Evolutionary conservation across 345 rosid species (phyloP).

Genomic region (Euclidium syriacum): DNA sequence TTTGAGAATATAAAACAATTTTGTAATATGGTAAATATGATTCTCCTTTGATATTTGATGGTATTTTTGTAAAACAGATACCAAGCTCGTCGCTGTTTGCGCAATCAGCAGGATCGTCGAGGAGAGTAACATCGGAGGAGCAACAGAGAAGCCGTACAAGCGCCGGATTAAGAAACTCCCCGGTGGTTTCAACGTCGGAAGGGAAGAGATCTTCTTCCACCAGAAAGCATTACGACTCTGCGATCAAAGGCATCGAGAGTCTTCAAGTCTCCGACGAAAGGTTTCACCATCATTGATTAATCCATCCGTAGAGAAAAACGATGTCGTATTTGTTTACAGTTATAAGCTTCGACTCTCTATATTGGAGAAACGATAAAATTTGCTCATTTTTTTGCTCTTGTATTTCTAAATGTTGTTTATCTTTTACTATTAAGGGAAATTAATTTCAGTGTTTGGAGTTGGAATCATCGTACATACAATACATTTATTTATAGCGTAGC

Average conservation of each 20-base stretch:
- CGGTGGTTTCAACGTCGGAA: constrained; percentile 51
- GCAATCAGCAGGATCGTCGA: constrained; percentile 62
- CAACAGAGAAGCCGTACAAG: constrained; percentile 44
- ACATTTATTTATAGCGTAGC: too few species aligned
- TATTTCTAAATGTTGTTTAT: background rate
- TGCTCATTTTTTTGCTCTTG: background rate
- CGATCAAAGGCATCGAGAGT: constrained; percentile 61
- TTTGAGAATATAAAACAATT: background rate
- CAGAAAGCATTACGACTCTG: constrained; percentile 58
- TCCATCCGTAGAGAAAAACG: background rate
- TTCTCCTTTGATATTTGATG: too few species aligned
- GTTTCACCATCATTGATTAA: constrained; percentile 25
- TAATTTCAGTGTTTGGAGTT: constrained; percentile 4
- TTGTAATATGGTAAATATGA: too few species aligned
- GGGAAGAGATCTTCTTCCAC: constrained; percentile 55
- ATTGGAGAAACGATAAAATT: background rate
- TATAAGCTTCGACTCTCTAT: background rate
- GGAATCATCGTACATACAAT: background rate
- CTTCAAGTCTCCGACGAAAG: constrained; percentile 45
- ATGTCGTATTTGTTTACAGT: background rate
- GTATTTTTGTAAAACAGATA: constrained; percentile 32
- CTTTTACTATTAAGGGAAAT: background rate
- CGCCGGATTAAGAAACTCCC: constrained; percentile 44
- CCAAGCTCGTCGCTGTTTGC: constrained; percentile 54
- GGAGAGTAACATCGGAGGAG: constrained; percentile 57